phyloP scores from a whole-genome alignment of 257 asterid species.

The Primulina tabacum region DNA sequence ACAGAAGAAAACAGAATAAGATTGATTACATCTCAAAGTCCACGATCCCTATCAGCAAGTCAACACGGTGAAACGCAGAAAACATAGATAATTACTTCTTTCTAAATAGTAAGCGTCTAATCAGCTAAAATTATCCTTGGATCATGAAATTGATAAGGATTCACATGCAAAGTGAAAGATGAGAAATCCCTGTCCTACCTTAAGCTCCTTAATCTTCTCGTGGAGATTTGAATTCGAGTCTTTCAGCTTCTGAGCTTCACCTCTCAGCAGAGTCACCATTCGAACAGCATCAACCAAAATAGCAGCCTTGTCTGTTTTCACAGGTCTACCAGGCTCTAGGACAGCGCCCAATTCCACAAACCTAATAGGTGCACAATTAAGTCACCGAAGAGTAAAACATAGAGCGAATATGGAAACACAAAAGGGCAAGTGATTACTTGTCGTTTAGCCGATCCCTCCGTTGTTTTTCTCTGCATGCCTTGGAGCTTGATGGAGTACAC shows the following conservation, averaged over 20 bases:
- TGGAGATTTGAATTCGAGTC: constrained; percentile 57
- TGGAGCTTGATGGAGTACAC: constrained; percentile 57
- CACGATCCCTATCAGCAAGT: neutral
- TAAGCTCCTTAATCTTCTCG: constrained; percentile 68
- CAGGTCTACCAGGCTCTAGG: constrained; percentile 77
- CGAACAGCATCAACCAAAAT: constrained; percentile 70
- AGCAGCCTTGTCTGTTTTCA: constrained; percentile 68
- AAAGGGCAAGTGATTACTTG: constrained; percentile 40
- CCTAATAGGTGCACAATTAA: constrained; percentile 30
- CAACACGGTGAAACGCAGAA: neutral
- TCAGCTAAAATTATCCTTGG: neutral
- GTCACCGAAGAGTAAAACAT: constrained; percentile 10
- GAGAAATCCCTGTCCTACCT: constrained; percentile 36
- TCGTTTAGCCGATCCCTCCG: constrained; percentile 74
- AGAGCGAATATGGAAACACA: neutral
- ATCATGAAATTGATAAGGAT: neutral
- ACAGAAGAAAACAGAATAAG: neutral
- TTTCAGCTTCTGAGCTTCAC: constrained; percentile 68
- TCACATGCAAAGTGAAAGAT: neutral
- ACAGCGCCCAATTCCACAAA: constrained; percentile 68
- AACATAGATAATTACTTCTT: constrained; percentile 1
- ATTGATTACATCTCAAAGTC: neutral
- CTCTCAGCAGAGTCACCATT: constrained; percentile 56
- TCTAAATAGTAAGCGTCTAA: neutral
- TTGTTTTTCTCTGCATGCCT: constrained; percentile 75